phyloP scores from a whole-genome alignment of 352 stramenopile species.

The Globisporangium heterothallicum region DNA sequence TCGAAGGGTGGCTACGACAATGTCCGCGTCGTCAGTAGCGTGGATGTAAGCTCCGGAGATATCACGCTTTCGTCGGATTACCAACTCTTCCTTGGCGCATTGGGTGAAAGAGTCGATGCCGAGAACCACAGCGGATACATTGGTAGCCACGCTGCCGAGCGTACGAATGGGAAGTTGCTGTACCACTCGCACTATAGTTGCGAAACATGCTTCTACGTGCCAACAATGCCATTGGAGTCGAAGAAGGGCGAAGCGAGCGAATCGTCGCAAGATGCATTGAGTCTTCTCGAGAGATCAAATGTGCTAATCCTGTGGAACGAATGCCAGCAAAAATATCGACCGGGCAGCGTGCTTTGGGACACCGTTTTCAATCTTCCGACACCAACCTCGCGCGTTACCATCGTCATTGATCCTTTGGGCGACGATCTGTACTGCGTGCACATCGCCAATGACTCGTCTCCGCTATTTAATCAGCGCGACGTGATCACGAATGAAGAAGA shows the following conservation, averaged over 20 bases:
- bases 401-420: constrained; percentile 80
- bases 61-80: constrained; percentile 59
- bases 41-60: constrained; percentile 34
- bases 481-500: constrained; percentile 72
- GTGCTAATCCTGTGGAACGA: constrained; percentile 88
- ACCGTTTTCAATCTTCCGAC: constrained; percentile 67
- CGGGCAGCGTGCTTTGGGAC: constrained; percentile 75
- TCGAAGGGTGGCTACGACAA: constrained; percentile 76
- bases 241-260: constrained; percentile 23
- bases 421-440: constrained; percentile 85
- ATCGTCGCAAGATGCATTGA: constrained; percentile 20
- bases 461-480: constrained; percentile 69
- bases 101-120: constrained; percentile 57
- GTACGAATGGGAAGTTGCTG: constrained; percentile 42
- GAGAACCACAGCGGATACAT: constrained; percentile 40
- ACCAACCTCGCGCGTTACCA: constrained; percentile 67
- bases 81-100: constrained; percentile 54
- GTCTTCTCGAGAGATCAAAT: constrained; percentile 56
- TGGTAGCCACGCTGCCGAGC: constrained; percentile 32
- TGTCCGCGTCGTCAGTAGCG: constrained; percentile 55
- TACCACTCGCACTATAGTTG: constrained; percentile 77
- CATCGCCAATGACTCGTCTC: constrained; percentile 73
- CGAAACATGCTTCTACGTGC: constrained; percentile 79
- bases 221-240: constrained; percentile 53
- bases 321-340: constrained; percentile 78